phyloP scores from a whole-genome alignment of 352 stramenopile genomes.

The Elongisporangium prolatum region DNA sequence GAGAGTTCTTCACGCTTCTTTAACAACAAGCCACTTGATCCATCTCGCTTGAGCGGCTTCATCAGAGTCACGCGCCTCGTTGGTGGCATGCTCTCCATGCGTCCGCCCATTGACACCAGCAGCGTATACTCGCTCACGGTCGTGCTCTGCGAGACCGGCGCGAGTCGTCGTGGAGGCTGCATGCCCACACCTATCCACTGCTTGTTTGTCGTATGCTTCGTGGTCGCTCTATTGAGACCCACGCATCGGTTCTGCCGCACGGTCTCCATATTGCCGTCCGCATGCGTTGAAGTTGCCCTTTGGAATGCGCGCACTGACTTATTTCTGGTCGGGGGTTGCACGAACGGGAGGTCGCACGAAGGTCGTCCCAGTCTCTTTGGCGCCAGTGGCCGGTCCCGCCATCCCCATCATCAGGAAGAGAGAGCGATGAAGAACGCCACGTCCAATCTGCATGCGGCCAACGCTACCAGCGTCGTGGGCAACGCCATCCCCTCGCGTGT shows the following conservation, averaged over 20 bases:
- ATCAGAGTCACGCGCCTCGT: not conserved
- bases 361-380: conserved; percentile 10
- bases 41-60: not conserved
- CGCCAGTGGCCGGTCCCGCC: conserved; percentile 3
- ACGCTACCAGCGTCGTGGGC: conserved; percentile 74
- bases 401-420: not conserved
- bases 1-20: not conserved
- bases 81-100: not conserved
- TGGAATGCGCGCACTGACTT: not conserved
- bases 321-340: not conserved
- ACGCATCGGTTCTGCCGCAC: not conserved
- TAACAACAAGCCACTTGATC: not conserved
- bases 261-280: not conserved
- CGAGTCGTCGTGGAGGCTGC: not conserved
- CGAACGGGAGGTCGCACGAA: conserved; percentile 11
- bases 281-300: not conserved
- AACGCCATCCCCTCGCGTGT: conserved; percentile 62
- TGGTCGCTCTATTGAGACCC: not conserved
- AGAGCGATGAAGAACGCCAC: conserved; percentile 32
- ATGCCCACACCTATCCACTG: not conserved
- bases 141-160: not conserved
- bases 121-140: not conserved
- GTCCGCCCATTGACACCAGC: not conserved
- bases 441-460: conserved; percentile 77
- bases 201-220: not conserved